Evolutionary conservation across 306 rosid species (phyloP), one percentile per base, ranked within the genome.

Genomic region (Cicer cuneatum): DNA sequence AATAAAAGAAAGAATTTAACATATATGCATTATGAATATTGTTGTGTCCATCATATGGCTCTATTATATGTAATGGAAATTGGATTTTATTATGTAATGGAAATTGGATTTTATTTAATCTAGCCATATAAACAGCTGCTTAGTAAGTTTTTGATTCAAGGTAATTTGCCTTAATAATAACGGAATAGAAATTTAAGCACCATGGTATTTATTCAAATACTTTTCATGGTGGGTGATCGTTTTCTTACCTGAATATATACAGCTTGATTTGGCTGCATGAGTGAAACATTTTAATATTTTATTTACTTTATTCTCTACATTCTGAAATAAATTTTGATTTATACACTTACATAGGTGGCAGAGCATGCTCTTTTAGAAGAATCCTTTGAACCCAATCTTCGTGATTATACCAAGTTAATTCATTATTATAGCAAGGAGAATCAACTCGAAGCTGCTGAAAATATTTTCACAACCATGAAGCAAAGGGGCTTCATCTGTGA

Each of bases 351-450:
- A n/a, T 74, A 93, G 98, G 94, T 93, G 74, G 94, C 98, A 46
- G 88, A 88, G 46, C 84, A 82, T 56, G 90, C 94, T 16, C 88
- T 93, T 71, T 19, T 73, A 38, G 94, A 91, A 75, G 90, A 87
- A 65, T 83, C 98, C 35, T 89, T 91, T 69, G 98, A 91, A 82
- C 80, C 84, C 63, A 82, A 82, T 68, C 11, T 83, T 43, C 91
- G 94, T 41, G 98, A 91, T 84, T 93, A 87, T 54, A 93, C 97
- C 1, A 93, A 93, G 81, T 79, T 89, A 74, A 85, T 93, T 68
- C 96, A 89, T 83, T 64, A 62, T 64, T 87, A 87, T 49, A 97
- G 97, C 77, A 86, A 86, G 76, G 80, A 72, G 78, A 88, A 73
- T 82, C 90, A 7, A 67, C 78, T 88, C 13, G 69, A 85, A 63